Evolutionary conservation across 805 yeast species (phyloP), one percentile per base, ranked within the genome.

Genomic region (Yarrowia yakushimensis): DNA sequence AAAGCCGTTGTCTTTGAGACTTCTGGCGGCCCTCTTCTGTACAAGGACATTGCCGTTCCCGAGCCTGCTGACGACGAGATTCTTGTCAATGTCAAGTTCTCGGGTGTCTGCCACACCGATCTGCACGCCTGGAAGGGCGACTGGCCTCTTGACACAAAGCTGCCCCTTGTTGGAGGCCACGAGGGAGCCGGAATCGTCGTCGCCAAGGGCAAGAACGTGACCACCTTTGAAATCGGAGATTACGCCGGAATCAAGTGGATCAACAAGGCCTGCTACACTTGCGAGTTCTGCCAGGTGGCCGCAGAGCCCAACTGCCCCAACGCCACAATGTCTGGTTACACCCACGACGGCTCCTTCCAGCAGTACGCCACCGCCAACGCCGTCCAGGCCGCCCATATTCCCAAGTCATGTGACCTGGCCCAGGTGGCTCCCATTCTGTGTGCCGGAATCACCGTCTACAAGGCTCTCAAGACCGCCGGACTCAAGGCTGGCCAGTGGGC

Each of bases 101-200:
- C 52, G 18, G 52, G 52, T 5, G 52, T 45, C 7, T 45, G 52
- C 52, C 52, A 45, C 52, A 45, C 52, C 9, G 52, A 45, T 30
- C 52, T 45, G 10, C 52, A 45, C 18, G 52, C 52, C 36, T 45
- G 52, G 52, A 45, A 45, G 52, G 52, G 83, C 71, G 96, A 90
- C 78, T 90, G 96, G 96, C 94, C 96, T 54, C 78, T 87, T 74
- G 82, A 77, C 67, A 82, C 86, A 67, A 86, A 85, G 73, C 79
- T 86, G 65, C 93, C 93, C 23, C 78, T 87, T 68, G 90, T 88
- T 60, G 94, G 94, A 66, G 96, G 96, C 69, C 96, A 88, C 77
- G 96, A 88, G 77, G 96, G 94, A 77, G 92, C 93, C 28, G 96
- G 96, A 72, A 82, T 82, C 57, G 94, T 88, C 67, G 94, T 88